Evolutionary conservation across 371 early-diverging fungal species (phyloP).

Genomic region (Saksenaea vasiformis): DNA sequence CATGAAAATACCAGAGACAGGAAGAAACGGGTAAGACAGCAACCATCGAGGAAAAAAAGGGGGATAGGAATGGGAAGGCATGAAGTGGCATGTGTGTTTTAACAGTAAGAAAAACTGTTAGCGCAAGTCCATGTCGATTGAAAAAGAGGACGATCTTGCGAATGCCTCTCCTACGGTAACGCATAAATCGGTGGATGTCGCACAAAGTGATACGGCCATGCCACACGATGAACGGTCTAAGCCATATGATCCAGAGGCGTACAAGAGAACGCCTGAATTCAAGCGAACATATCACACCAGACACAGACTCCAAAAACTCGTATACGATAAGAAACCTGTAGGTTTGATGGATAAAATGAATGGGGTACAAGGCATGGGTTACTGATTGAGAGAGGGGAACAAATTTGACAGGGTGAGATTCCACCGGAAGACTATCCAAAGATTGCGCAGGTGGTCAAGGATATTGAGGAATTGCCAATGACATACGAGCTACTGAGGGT

Average conservation of each 20-base stretch:
- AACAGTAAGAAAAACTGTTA: conserved; percentile 3
- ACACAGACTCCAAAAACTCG: conserved; percentile 46
- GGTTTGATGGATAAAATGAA: not conserved
- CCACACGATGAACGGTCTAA: conserved; percentile 1
- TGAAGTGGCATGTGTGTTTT: not conserved
- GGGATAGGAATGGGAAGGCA: not conserved
- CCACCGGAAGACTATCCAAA: conserved; percentile 46
- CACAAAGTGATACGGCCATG: not conserved
- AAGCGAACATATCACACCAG: conserved; percentile 43
- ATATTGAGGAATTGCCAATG: conserved; percentile 49
- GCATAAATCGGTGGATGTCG: conserved; percentile 14
- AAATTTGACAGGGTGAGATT: conserved; percentile 48
- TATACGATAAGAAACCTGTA: conserved; percentile 54
- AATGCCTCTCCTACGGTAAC: conserved; percentile 5
- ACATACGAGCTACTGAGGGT: conserved; percentile 48
- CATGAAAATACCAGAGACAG: conserved; percentile 13
- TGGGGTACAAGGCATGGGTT: not conserved
- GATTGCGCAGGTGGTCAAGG: conserved; percentile 39
- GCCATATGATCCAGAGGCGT: not conserved
- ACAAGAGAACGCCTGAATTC: conserved; percentile 18
- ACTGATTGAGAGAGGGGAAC: not conserved
- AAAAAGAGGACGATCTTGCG: conserved; percentile 16
- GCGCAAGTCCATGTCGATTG: conserved; percentile 40
- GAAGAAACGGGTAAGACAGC: conserved; percentile 37
- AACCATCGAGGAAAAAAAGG: not conserved